Base-by-base conservation (phyloP, 352 stramenopile genomes). In the Albugo laibachii region DNA sequence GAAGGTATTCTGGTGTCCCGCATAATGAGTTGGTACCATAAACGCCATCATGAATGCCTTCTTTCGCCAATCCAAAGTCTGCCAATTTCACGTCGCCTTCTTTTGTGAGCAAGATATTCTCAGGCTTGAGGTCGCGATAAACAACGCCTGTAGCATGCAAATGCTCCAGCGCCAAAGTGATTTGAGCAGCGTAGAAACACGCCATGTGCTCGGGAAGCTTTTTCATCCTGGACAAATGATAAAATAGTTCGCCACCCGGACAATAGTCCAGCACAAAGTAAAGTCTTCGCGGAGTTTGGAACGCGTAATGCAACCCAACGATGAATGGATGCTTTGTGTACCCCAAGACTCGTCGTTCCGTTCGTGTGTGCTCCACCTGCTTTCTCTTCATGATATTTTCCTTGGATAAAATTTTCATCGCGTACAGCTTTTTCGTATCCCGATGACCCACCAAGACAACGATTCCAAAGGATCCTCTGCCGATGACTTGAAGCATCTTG, bases 221-320 rank as follows among this genome's bases (percentile, higher is more conserved):
- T 52, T 91, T 87, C 70, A 87, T 84, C 13, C 72, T 65, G 20
- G 68, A 80, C 5, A 94, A 66, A 51, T 93, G 80, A 45, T 88
- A 87, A 52, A 89, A 94, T 10, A 94, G 42, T 49, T 94, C 80
- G 13, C 82, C 82, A 16, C 82, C 81, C 5, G 81, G 74, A 42
- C 78, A 92, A 44, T 92, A 94, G 36, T 94, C 80, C 14, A 98
- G 63, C 16, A 99, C 93, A 58, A 99, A 98, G 50, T 97, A 98
- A 1, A 99, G 65, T 45, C 72, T 64, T 55, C 96, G 69, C 36
- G 75, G 77, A 0, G 91, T 88, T 53, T 93, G 78, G 46, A 93
- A 92, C 1, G 80, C 78, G 49, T 80, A 92, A 42, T 89, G 73
- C 18, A 94, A 55, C 0, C 77, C 78, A 0, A 94, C 82, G 40